Base-by-base conservation (phyloP, 2,329 filamentous ascomycete species). In the Diaporthe capsici region DNA sequence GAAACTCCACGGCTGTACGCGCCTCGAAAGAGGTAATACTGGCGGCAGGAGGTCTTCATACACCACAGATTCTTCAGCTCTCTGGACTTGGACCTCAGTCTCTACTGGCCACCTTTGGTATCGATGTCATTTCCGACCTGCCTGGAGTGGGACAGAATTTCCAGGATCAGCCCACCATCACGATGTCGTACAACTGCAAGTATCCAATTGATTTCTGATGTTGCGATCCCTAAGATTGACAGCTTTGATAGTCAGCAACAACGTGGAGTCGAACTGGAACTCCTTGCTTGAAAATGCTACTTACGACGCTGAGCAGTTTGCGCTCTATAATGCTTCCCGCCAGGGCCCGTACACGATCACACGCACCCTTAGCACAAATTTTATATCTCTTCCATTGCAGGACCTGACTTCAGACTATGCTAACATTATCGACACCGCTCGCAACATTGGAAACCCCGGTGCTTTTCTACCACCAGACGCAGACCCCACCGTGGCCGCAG, bases 271-370 rank as follows among this genome's bases (percentile, higher is more conserved):
- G 9, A 67, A 67, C 7, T 67, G 61, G 61, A 67, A 67, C 20
- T 37, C 10, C 12, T 8, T 67, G 28, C 28, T 51, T 10, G 61
- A 17, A 17, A 67, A 67, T n/a, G 28, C 20, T 7, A 67, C 61
- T 22, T 67, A 67, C 44, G 61, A 67, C 28, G 42, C 61, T 10
- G 61, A 67, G 44, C 61, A 49, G 44, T 67, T 67, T 8, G 61
- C 61, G 3, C 61, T 67, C 4, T 67, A 67, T 6, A 51, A 51
- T 2, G 7, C 17, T 37, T 49, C 28, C 25, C 42, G 12, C 17
- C 61, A 34, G 17, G 61, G 61, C 20, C 61, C 61, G 25, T 67
- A 67, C 20, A 67, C 61, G 17, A 67, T 67, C 44, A 67, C 61
- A 15, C 44, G 61, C 2, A 67, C 61, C 3, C 61, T 67, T 2